phyloP scores from a whole-genome alignment of 371 early-diverging fungal species.

The Apophysomyces sp. region DNA sequence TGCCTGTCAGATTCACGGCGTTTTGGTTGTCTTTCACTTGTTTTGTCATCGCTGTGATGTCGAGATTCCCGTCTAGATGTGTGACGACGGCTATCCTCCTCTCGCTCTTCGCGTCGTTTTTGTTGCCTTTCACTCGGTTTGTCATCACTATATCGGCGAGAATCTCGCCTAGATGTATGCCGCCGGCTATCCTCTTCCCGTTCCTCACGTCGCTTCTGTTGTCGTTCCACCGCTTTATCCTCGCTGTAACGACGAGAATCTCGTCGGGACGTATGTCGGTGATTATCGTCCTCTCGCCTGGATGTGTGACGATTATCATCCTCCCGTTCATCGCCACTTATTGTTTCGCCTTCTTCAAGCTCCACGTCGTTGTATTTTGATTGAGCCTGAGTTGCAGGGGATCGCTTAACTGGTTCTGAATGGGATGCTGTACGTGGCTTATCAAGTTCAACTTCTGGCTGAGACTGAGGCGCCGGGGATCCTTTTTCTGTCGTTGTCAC shows the following conservation, averaged over 20 bases:
- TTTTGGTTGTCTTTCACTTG: neutral
- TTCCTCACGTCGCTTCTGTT: neutral
- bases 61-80: conserved; percentile 2
- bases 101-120: neutral
- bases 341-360: conserved; percentile 24
- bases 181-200: neutral
- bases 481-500: neutral
- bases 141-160: neutral
- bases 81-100: neutral
- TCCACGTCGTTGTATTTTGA: neutral
- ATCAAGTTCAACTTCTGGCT: neutral
- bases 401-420: neutral
- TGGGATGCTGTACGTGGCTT: neutral
- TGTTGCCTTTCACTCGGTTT: neutral
- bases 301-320: neutral
- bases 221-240: neutral
- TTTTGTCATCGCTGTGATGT: neutral
- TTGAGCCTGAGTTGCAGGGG: neutral
- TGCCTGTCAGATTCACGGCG: neutral
- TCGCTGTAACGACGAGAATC: neutral
- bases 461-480: neutral
- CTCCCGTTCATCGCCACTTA: conserved; percentile 5
- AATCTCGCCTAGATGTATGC: conserved; percentile 5
- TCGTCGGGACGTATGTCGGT: conserved; percentile 10
- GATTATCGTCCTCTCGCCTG: neutral